Base-by-base conservation (phyloP, 768 basidiomycete species). In the Mycena galopus region DNA sequence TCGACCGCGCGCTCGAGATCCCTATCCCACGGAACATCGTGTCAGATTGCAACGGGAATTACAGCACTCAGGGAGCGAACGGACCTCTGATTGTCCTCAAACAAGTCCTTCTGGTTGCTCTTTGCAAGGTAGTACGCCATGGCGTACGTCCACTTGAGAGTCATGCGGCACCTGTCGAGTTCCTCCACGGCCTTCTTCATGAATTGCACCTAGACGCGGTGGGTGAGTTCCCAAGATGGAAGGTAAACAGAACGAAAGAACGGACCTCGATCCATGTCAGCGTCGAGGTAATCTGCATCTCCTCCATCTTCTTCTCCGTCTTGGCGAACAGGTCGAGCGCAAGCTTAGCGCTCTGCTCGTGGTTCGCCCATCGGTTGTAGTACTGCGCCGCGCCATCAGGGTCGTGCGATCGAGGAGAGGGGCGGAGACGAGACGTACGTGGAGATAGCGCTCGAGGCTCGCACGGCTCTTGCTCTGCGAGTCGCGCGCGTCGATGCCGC, bases 241-340 rank as follows among this genome's bases (percentile, higher is more conserved):
- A 35, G 27, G n/a, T 30, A 42, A 12, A 16, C 10, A 23, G 25
- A 33, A 53, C 16, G n/a, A 35, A 25, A 53, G 27, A 11, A 67
- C 73, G 16, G 14, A 92, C 96, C 83, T 99, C 97, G 76, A 99
- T 99, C 98, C 98, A 99, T 2, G 96, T 96, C 44, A 99, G 84
- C 66, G 91, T 88, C 2, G 95, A 96, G 14, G 92, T 93, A 73
- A 96, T 89, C 85, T 99, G 98, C 93, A 99, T 97, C 83, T 98
- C 96, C 82, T 98, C 96, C 98, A 99, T 99, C 91, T 98, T 98
- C 90, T 97, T 96, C 88, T 99, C 97, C 16, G 97, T 98, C 86
- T 96, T 96, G 67, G 88, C 88, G 81, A 97, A 97, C 50, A 99
- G 86, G 74, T 98, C 96, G 19, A 94, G 81, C 21, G 97, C 96